Percentiles rank a stretch among this genome's conserved stretches.
Evolutionary conservation across 768 basidiomycete species (phyloP).

Genomic region (Russula lepida): DNA sequence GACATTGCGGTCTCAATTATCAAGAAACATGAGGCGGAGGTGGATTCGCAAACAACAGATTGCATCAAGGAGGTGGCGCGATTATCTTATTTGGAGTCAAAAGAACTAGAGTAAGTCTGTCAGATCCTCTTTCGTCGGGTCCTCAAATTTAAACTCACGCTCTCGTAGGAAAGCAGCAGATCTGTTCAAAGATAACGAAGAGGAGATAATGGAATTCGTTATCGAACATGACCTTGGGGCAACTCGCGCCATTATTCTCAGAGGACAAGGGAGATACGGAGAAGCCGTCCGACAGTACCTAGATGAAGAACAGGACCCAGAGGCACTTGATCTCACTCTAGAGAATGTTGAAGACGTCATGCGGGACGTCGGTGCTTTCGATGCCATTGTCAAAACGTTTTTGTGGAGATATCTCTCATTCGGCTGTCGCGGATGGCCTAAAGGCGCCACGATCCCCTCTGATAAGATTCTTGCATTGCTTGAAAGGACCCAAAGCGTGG

Average conservation of each 20-base stretch:
- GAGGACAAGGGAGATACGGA: constrained; percentile 32
- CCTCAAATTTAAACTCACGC: neutral
- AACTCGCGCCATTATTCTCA: constrained; percentile 39
- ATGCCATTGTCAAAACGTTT: constrained; percentile 32
- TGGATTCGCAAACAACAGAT: constrained; percentile 11
- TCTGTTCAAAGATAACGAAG: constrained; percentile 45
- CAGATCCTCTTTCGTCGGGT: neutral
- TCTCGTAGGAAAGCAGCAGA: constrained; percentile 35
- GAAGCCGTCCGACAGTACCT: constrained; percentile 49
- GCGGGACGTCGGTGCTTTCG: constrained; percentile 24
- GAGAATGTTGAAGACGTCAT: constrained; percentile 23
- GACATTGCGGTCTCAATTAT: constrained; percentile 2
- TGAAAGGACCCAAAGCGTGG: neutral
- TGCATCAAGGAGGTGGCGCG: constrained; percentile 5
- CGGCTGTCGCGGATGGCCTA: constrained; percentile 7
- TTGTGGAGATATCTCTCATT: constrained; percentile 26
- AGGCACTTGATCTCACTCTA: constrained; percentile 42
- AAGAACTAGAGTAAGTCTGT: constrained; percentile 11
- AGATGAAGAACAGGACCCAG: constrained; percentile 36
- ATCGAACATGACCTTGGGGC: constrained; percentile 45
- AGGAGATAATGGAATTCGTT: constrained; percentile 50
- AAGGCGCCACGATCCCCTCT: neutral
- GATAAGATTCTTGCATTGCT: neutral
- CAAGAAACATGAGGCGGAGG: neutral
- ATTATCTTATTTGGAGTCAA: constrained; percentile 2